Conservation (phyloP, 2,329 filamentous ascomycete species). For the Botryotinia calthae region DNA sequence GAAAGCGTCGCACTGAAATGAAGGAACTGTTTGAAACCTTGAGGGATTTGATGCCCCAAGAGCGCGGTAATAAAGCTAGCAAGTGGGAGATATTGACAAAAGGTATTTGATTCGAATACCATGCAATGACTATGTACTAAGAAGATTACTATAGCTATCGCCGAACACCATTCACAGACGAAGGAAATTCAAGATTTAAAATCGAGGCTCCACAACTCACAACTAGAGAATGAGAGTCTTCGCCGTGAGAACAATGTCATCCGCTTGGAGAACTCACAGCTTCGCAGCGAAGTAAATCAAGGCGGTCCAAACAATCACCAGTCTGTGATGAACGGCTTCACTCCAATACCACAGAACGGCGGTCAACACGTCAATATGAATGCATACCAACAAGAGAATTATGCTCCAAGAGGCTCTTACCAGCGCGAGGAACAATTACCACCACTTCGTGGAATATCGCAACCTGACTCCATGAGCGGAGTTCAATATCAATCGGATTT, state of each 20-base stretch:
- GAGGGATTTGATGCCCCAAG: conserved; percentile 74
- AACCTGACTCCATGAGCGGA: conserved; percentile 62
- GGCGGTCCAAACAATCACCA: conserved; percentile 40
- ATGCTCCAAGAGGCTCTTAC: conserved; percentile 11
- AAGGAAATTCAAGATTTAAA: conserved; percentile 34
- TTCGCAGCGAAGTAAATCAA: conserved; percentile 32
- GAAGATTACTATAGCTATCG: conserved; percentile 49
- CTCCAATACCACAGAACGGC: conserved; percentile 15
- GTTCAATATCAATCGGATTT: conserved; percentile 51
- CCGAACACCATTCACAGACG: conserved; percentile 58
- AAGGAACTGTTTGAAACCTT: conserved; percentile 82
- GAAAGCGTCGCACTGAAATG: conserved; percentile 83
- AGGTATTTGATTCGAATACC: conserved; percentile 50
- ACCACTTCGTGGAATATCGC: conserved; percentile 24
- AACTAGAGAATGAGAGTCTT: conserved; percentile 45
- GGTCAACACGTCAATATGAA: conserved; percentile 20
- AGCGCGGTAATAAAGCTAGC: conserved; percentile 78
- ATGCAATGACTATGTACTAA: conserved; percentile 23
- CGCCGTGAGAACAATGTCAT: conserved; percentile 46
- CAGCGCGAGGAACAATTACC: conserved; percentile 39
- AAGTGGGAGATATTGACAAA: conserved; percentile 90
- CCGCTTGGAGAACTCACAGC: conserved; percentile 36
- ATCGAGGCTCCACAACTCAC: conserved; percentile 34
- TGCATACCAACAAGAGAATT: conserved; percentile 11
- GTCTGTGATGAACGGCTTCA: conserved; percentile 24